Conservation (phyloP, 768 basidiomycete genomes). For the Leccinellum albellum region DNA sequence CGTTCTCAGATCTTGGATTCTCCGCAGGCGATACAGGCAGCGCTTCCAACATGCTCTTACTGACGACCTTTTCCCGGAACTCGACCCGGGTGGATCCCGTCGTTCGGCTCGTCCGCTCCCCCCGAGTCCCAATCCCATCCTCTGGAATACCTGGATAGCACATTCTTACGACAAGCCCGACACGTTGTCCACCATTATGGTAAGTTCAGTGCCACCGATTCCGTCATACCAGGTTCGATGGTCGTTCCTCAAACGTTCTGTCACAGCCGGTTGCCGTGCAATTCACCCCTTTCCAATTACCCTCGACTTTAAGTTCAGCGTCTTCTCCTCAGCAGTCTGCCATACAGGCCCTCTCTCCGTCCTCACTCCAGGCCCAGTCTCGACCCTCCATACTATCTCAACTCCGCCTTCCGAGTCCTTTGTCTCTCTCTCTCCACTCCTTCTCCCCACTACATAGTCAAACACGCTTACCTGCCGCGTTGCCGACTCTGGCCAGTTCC, state of each 20-base stretch:
- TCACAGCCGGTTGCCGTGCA: conserved; percentile 21
- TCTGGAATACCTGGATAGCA: conserved; percentile 16
- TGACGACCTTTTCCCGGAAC: conserved; percentile 38
- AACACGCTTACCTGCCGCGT: background rate
- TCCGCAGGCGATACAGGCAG: conserved; percentile 55
- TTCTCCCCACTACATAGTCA: background rate
- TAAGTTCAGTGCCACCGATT: background rate
- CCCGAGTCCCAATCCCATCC: conserved; percentile 10
- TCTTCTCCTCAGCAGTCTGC: background rate
- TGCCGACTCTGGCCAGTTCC: background rate
- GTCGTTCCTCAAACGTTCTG: background rate
- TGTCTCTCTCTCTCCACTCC: background rate
- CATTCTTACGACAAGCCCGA: background rate
- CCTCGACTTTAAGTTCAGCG: background rate
- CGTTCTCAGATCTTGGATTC: conserved; percentile 57
- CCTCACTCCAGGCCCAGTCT: background rate
- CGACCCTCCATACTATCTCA: conserved; percentile 7
- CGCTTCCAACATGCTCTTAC: conserved; percentile 52
- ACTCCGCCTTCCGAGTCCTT: conserved; percentile 4
- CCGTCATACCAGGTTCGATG: background rate
- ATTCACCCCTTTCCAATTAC: background rate
- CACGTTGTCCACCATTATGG: conserved; percentile 16
- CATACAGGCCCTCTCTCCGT: background rate
- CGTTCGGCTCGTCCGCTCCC: conserved; percentile 6
- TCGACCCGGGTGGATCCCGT: background rate